These are phyloP conservation scores for Trichosanthes cucumerina DNA, from an alignment of 306 rosid genomes.

Conservation along the genomic window DNA sequence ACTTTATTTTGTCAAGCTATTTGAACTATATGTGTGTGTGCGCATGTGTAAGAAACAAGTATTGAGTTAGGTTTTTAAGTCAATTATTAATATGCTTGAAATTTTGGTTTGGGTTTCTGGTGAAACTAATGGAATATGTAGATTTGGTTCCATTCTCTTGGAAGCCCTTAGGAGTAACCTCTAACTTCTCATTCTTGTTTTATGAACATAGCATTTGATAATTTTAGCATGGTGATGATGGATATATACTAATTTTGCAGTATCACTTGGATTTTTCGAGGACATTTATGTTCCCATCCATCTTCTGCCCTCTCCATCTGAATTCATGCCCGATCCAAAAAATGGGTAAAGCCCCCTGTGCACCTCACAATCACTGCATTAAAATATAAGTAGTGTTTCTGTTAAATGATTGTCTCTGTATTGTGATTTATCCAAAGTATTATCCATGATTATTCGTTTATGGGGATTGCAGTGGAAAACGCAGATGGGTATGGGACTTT, in stretches of 20 bases:
- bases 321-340: slow-evolving; percentile 26
- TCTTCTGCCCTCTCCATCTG: slow-evolving; percentile 43
- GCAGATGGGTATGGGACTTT: slow-evolving; percentile 55
- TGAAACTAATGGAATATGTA: neutral
- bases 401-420: neutral
- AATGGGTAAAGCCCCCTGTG: slow-evolving; percentile 31
- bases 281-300: slow-evolving; percentile 55
- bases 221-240: neutral
- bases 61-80: neutral
- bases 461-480: slow-evolving; percentile 30
- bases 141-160: neutral
- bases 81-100: neutral
- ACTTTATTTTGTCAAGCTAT: neutral
- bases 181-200: neutral
- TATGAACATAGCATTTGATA: too few relatives aligned
- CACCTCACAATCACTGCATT: neutral
- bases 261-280: slow-evolving; percentile 76
- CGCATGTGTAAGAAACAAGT: neutral
- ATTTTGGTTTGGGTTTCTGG: neutral
- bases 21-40: too few relatives aligned
- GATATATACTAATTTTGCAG: slow-evolving; percentile 27
- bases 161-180: neutral
- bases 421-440: neutral
- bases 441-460: neutral
- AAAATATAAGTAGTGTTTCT: neutral